Base-by-base conservation (phyloP, 148 eudicot species). In the Camellia lanceoleosa region DNA sequence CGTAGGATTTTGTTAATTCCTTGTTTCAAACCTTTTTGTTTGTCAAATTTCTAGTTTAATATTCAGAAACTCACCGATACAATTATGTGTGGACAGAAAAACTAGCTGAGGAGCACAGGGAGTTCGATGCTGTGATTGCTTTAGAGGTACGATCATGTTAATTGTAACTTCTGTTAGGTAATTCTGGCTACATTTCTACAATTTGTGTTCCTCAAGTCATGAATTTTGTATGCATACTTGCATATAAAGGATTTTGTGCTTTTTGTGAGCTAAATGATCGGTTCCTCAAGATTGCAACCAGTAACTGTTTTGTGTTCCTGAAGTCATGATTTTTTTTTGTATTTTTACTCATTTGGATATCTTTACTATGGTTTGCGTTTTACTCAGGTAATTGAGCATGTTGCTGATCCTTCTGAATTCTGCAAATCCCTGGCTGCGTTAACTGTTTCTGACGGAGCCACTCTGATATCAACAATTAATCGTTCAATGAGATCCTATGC, bases 401-500 rank as follows among this genome's bases (percentile, higher is more conserved):
- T 95, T 51, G 96, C 94, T 66, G 86, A 95, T 83, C 97, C 98
- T 80, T 85, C 93, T 73, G 97, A 90, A 42, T 95, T 95, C 85
- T 93, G 98, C 90, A 93, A 88, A 82, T 95, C 99, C 66, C 81
- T 95, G 85, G 87, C 90, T 74, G 90, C 89, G 44, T 82, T 95
- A 82, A 92, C 94, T 73, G 88, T 84, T 84, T 76, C 86, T 80
- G 84, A 87, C 79, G 99, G 99, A 78, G 99, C 97, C 79, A 91
- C 92, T 82, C 73, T 95, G 78, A 86, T 95, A 71, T 93, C 99
- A 69, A 93, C 99, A 6, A 77, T 93, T 47, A 95, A 93, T 86
- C 99, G 99, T 72, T 86, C 99, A 71, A 86, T 92, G 90, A 91
- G 93, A 89, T 89, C 93, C 41, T 95, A 95, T 90, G 98, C 98